Percentiles rank a stretch among this genome's conserved stretches.
phyloP scores from a whole-genome alignment of 495 filamentous ascomycete genomes.

The Annulohypoxylon moriforme region DNA sequence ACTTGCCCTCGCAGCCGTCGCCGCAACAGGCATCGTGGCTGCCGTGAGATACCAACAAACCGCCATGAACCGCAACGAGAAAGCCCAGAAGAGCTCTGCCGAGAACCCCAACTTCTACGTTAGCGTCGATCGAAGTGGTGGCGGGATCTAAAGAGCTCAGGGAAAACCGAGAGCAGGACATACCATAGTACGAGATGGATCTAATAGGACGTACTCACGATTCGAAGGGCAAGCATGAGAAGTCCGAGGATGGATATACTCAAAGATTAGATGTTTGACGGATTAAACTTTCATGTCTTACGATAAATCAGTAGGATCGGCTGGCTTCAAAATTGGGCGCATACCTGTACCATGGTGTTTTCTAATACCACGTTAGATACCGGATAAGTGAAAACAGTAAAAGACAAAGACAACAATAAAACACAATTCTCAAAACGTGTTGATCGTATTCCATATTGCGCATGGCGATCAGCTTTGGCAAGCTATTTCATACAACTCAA shows the following conservation, averaged over 20 bases:
- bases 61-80: constrained; percentile 55
- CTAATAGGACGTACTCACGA: too few species aligned
- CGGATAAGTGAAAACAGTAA: neutral
- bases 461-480: constrained; percentile 12
- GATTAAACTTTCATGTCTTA: neutral
- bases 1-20: constrained; percentile 45
- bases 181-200: neutral
- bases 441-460: constrained; percentile 7
- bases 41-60: constrained; percentile 51
- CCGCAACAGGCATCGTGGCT: constrained; percentile 43
- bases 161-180: neutral
- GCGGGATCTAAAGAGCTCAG: constrained; percentile 53
- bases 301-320: neutral
- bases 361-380: neutral
- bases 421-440: neutral
- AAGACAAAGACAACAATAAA: neutral
- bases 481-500: constrained; percentile 27
- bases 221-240: neutral
- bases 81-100: constrained; percentile 50
- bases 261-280: neutral
- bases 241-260: neutral
- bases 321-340: constrained; percentile 3
- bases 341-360: neutral
- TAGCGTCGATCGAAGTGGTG: constrained; percentile 61
- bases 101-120: constrained; percentile 52